Evolutionary conservation across 345 rosid genomes (phyloP).

Genomic region (Pugionium cornutum): DNA sequence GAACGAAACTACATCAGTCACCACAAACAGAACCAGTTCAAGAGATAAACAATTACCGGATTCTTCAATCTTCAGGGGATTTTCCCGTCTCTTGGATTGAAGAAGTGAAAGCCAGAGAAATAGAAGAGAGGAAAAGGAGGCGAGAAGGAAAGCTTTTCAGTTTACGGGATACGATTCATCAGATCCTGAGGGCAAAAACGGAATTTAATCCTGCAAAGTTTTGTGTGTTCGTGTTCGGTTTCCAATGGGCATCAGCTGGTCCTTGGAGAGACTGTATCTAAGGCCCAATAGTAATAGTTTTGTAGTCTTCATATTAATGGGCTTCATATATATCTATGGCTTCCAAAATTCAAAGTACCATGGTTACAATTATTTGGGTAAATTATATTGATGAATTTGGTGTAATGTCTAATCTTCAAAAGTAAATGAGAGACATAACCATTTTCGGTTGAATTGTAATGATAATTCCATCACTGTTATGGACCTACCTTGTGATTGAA

Average conservation of each 20-base stretch:
- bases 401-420: constrained; percentile 1
- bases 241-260: too few relatives aligned
- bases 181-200: constrained; percentile 19
- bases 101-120: not conserved
- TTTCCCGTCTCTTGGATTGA: not conserved
- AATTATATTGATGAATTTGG: not conserved
- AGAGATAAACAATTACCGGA: constrained; percentile 9
- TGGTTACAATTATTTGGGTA: too few relatives aligned
- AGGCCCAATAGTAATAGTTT: constrained; percentile 2
- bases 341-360: not conserved
- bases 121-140: too few relatives aligned
- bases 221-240: constrained; percentile 1
- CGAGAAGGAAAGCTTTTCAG: too few relatives aligned
- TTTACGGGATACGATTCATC: not conserved
- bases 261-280: too few relatives aligned
- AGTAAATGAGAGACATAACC: constrained; percentile 6
- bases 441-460: constrained; percentile 12
- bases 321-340: not conserved
- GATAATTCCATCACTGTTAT: constrained; percentile 21
- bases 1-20: not conserved
- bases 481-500: constrained; percentile 30
- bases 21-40: not conserved
- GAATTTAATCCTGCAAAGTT: not conserved
- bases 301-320: not conserved
- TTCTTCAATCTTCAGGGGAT: constrained; percentile 10